Conservation (phyloP, 2,329 filamentous ascomycete genomes). For the Stagonosporopsis rhizophila region DNA sequence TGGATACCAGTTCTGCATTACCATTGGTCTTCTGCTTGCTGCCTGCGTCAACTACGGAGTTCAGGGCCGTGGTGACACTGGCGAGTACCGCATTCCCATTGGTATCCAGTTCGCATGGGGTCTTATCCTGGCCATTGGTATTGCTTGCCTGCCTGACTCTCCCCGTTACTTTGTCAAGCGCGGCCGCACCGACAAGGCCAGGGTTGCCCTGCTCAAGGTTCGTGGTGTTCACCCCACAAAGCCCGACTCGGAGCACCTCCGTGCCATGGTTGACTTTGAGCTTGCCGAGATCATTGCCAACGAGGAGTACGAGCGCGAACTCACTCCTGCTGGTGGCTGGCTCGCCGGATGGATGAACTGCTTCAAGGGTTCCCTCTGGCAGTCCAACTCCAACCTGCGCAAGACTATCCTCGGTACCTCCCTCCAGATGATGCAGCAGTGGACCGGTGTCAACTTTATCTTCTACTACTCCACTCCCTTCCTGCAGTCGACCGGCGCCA, state of each 20-base stretch:
- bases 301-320: constrained; percentile 72
- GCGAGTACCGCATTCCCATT: constrained; percentile 75
- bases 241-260: constrained; percentile 8
- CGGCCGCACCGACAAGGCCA: constrained; percentile 66
- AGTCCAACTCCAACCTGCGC: constrained; percentile 49
- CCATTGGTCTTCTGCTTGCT: constrained; percentile 70
- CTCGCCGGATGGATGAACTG: constrained; percentile 28
- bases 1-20: constrained; percentile 71
- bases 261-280: constrained; percentile 58
- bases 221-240: constrained; percentile 53
- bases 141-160: constrained; percentile 42
- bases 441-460: constrained; percentile 57
- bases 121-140: constrained; percentile 63
- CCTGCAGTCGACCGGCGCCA: constrained; percentile 24
- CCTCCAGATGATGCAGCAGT: constrained; percentile 78
- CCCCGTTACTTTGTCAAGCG: constrained; percentile 55
- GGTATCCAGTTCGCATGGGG: constrained; percentile 76
- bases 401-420: constrained; percentile 49
- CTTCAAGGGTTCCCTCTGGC: constrained; percentile 18
- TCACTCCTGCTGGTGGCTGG: constrained; percentile 61
- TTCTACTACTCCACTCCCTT: constrained; percentile 45
- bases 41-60: constrained; percentile 69
- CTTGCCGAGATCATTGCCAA: constrained; percentile 67
- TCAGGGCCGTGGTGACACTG: constrained; percentile 58
- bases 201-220: constrained; percentile 64